phyloP scores from a whole-genome alignment of 2,329 filamentous ascomycete genomes.

The Daldinia sp. region DNA sequence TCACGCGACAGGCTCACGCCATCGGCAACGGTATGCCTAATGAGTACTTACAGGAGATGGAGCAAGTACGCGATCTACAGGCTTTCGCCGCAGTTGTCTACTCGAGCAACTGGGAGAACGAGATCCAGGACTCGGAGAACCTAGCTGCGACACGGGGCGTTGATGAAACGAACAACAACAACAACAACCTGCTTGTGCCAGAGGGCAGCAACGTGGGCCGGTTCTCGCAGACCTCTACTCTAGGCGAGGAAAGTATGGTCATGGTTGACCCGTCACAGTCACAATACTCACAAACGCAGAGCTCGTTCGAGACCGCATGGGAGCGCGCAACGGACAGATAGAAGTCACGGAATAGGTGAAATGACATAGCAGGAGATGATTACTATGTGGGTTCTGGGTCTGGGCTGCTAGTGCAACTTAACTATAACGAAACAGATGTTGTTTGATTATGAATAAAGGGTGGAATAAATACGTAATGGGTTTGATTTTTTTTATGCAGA shows the following conservation, averaged over 20 bases:
- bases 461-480: no score
- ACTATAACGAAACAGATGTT: neutral
- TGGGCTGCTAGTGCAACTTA: neutral
- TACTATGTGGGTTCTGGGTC: neutral
- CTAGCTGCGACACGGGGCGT: conserved; percentile 36
- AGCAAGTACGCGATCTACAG: conserved; percentile 77
- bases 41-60: conserved; percentile 77
- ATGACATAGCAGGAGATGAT: neutral
- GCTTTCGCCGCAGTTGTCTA: conserved; percentile 89
- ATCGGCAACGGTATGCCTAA: conserved; percentile 83
- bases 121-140: conserved; percentile 60
- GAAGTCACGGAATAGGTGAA: neutral
- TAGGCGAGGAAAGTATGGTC: conserved; percentile 60
- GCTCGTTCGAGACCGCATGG: conserved; percentile 74
- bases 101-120: conserved; percentile 80
- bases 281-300: conserved; percentile 43
- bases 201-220: conserved; percentile 32
- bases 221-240: conserved; percentile 23
- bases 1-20: conserved; percentile 88
- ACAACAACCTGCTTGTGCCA: conserved; percentile 11
- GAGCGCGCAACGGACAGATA: conserved; percentile 64
- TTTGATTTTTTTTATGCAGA: neutral
- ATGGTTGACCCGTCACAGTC: conserved; percentile 54
- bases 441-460: neutral
- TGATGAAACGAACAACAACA: conserved; percentile 13